A percentile compares a stretch with the other conserved stretches of the same genome.
These are phyloP conservation scores for Casuarina glauca DNA, from an alignment of 306 rosid genomes.

Conservation along the genomic window DNA sequence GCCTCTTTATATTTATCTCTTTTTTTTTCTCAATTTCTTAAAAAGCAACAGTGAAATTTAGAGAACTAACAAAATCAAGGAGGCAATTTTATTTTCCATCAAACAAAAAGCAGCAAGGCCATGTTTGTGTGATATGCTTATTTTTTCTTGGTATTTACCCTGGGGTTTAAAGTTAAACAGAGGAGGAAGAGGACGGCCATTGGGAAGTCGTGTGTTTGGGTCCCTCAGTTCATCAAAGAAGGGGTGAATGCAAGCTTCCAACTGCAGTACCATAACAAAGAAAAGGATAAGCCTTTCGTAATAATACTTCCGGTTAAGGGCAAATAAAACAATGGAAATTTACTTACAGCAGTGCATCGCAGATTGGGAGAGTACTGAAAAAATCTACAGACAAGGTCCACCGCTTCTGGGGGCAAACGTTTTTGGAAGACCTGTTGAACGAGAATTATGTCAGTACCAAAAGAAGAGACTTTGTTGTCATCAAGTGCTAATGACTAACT, in stretches of 20 bases:
- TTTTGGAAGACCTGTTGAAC: conserved; percentile 85
- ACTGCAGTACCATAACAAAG: conserved; percentile 42
- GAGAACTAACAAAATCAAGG: neutral
- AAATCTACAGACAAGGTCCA: conserved; percentile 97
- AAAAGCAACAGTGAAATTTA: neutral
- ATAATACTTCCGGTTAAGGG: neutral
- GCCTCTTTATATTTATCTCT: neutral
- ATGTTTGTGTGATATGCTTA: neutral
- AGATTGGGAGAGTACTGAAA: conserved; percentile 98
- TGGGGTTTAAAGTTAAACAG: conserved; percentile 85
- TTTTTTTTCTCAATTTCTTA: neutral
- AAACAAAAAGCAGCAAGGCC: neutral
- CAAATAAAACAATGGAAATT: conserved; percentile 1
- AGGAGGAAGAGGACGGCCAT: conserved; percentile 99
- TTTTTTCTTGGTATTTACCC: conserved; percentile 45
- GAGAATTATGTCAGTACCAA: neutral
- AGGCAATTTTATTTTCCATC: neutral
- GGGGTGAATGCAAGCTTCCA: conserved; percentile 99
- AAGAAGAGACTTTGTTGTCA: neutral
- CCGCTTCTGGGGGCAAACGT: conserved; percentile 98
- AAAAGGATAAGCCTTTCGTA: neutral
- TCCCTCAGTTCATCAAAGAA: conserved; percentile 98
- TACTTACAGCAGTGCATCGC: conserved; percentile 96
- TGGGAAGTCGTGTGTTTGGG: conserved; percentile 91
- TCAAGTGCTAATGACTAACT: neutral